A percentile compares a stretch with the other conserved stretches of the same genome.
phyloP scores from a whole-genome alignment of 345 rosid species.

The Lenwebbia sp. region DNA sequence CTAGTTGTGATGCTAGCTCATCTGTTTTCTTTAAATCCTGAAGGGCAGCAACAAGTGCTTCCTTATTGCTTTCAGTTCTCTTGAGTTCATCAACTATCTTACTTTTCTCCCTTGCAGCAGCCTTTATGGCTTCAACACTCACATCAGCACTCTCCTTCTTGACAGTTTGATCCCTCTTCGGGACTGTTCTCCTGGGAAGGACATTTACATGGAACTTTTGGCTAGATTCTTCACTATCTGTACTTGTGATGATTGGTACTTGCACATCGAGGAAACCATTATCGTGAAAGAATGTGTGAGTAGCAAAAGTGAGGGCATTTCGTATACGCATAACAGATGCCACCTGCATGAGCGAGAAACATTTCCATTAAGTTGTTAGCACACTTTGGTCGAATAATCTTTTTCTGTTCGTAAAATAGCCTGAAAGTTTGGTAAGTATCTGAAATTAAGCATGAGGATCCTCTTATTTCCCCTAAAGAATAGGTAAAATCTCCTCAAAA shows the following conservation, averaged over 20 bases:
- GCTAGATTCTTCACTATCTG: slow-evolving; percentile 47
- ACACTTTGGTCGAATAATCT: neutral
- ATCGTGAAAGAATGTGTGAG: slow-evolving; percentile 60
- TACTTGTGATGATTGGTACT: slow-evolving; percentile 68
- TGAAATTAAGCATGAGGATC: neutral
- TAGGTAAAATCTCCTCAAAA: neutral
- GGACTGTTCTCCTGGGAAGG: slow-evolving; percentile 18
- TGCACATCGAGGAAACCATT: slow-evolving; percentile 62
- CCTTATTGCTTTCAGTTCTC: slow-evolving; percentile 73
- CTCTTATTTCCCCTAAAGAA: neutral
- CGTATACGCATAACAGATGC: slow-evolving; percentile 66
- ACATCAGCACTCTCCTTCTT: slow-evolving; percentile 18
- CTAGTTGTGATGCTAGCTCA: slow-evolving; percentile 59
- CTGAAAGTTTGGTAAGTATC: neutral
- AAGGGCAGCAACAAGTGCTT: slow-evolving; percentile 55
- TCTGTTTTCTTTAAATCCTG: slow-evolving; percentile 60
- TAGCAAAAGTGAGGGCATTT: slow-evolving; percentile 50
- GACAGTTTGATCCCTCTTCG: slow-evolving; percentile 18
- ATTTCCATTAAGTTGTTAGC: neutral
- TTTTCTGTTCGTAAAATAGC: neutral
- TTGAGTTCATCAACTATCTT: slow-evolving; percentile 56
- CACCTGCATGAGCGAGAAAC: slow-evolving; percentile 32
- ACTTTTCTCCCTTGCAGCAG: slow-evolving; percentile 55
- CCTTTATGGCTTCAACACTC: slow-evolving; percentile 45
- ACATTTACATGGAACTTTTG: slow-evolving; percentile 57